Percentiles rank a stretch among this genome's conserved stretches.
Evolutionary conservation across 2,329 filamentous ascomycete genomes (phyloP).

Genomic region (Neonectria neomacrospora): DNA sequence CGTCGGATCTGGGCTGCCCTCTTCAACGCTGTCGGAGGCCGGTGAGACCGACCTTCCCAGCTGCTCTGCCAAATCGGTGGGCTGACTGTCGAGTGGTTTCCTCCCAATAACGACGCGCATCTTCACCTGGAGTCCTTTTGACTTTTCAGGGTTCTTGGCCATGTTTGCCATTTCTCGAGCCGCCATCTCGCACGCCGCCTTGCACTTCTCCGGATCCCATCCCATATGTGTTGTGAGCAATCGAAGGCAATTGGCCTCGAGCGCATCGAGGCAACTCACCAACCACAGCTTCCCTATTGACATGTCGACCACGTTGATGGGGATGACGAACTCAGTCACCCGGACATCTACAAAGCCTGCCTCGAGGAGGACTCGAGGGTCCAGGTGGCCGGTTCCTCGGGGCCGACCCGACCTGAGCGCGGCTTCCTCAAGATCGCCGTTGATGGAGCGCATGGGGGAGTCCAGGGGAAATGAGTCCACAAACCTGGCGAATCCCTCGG

Average conservation of each 20-base stretch:
- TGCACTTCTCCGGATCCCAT: conserved; percentile 62
- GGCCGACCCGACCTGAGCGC: conserved; percentile 58
- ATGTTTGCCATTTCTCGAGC: conserved; percentile 61
- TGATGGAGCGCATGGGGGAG: conserved; percentile 57
- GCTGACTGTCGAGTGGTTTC: conserved; percentile 56
- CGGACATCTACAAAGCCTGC: conserved; percentile 64
- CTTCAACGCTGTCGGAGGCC: conserved; percentile 32
- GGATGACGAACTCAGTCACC: conserved; percentile 60
- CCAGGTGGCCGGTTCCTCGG: conserved; percentile 58
- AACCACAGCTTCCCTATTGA: conserved; percentile 65
- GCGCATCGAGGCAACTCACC: conserved; percentile 60
- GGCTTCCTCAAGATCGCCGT: conserved; percentile 56
- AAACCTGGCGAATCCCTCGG: conserved; percentile 50
- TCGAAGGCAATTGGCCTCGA: conserved; percentile 62
- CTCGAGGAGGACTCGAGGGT: conserved; percentile 57
- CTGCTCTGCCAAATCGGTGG: conserved; percentile 33
- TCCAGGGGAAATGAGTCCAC: conserved; percentile 54
- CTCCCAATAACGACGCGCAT: conserved; percentile 61
- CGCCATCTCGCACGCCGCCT: conserved; percentile 58
- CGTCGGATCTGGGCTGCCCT: conserved; percentile 41
- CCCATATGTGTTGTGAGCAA: conserved; percentile 64
- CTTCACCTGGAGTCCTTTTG: conserved; percentile 58
- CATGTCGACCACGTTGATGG: conserved; percentile 57
- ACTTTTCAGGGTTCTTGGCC: conserved; percentile 58
- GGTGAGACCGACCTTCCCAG: conserved; percentile 34